Conservation (phyloP, 2,329 filamentous ascomycete genomes). For the Alternaria arbusti region DNA sequence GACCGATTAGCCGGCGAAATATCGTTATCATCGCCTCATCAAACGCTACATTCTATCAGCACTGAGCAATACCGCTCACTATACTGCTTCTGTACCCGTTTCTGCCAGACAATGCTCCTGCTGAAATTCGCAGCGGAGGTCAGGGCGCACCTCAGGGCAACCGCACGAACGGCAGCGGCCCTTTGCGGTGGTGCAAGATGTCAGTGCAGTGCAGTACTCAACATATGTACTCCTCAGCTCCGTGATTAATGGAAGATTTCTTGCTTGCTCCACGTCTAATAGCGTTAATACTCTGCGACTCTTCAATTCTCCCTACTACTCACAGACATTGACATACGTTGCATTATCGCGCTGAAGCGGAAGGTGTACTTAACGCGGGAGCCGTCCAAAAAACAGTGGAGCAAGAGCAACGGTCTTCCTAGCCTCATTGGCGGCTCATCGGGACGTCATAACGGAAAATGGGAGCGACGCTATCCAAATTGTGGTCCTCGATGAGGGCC, state of each 20-base stretch:
- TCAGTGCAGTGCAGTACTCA: constrained; percentile 1
- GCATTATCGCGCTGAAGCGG: constrained; percentile 4
- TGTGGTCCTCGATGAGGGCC: constrained; percentile 37
- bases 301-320: not conserved
- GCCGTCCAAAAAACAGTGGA: not conserved
- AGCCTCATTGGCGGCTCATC: constrained; percentile 27
- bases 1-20: constrained; percentile 35
- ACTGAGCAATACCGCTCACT: constrained; percentile 34
- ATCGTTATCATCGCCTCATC: constrained; percentile 23
- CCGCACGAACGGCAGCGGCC: constrained; percentile 23
- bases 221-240: constrained; percentile 23
- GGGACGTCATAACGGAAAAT: constrained; percentile 39
- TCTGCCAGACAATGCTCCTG: constrained; percentile 8
- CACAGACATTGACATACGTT: not conserved
- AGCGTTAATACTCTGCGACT: not conserved
- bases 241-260: not conserved
- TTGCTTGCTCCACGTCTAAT: not conserved
- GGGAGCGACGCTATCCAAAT: constrained; percentile 41
- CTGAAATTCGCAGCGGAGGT: constrained; percentile 16
- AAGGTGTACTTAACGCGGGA: constrained; percentile 1
- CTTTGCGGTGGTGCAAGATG: not conserved
- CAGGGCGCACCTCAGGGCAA: constrained; percentile 16
- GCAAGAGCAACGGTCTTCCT: constrained; percentile 1
- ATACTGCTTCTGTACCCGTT: constrained; percentile 31
- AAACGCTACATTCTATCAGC: constrained; percentile 21